These are phyloP conservation scores for Alternaria dauci DNA, from an alignment of 2,329 filamentous ascomycete genomes.

Conservation along the genomic window DNA sequence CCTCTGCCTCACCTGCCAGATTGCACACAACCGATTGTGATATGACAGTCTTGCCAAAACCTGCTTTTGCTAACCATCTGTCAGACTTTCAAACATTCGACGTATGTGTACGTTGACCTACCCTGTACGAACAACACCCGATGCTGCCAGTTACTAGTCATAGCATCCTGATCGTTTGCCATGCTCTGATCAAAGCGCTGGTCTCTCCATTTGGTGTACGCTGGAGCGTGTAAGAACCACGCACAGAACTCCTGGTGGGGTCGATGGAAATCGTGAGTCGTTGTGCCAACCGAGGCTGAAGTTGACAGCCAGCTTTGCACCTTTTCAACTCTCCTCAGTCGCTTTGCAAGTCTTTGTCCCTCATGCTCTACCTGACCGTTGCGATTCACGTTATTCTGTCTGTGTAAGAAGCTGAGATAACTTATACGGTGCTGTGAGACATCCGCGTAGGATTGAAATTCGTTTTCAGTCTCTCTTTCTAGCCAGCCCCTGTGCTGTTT, in stretches of 20 bases:
- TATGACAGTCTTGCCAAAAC: conserved; percentile 44
- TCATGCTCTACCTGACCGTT: conserved; percentile 19
- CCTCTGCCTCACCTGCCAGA: conserved; percentile 28
- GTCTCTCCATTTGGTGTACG: conserved; percentile 39
- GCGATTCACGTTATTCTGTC: conserved; percentile 12
- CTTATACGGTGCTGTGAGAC: conserved; percentile 29
- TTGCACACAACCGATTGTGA: conserved; percentile 35
- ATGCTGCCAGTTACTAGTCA: conserved; percentile 36
- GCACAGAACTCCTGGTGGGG: conserved; percentile 28
- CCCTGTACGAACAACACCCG: conserved; percentile 44
- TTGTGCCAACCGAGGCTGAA: conserved; percentile 18
- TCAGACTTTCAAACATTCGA: conserved; percentile 7
- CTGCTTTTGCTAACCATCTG: conserved; percentile 31
- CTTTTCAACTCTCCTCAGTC: conserved; percentile 36
- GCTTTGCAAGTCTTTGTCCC: conserved; percentile 33
- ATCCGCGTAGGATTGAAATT: conserved; percentile 26
- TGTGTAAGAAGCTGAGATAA: conserved; percentile 32
- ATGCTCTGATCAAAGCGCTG: conserved; percentile 24
- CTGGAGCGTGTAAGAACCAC: conserved; percentile 36
- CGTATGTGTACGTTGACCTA: conserved; percentile 6
- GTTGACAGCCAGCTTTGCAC: conserved; percentile 37
- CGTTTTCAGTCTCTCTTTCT: conserved; percentile 29
- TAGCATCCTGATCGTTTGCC: conserved; percentile 28
- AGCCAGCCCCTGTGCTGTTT: conserved; percentile 37
- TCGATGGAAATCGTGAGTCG: conserved; percentile 19